phyloP scores from a whole-genome alignment of 345 rosid genomes.

The Diplotaxis tenuifolia region DNA sequence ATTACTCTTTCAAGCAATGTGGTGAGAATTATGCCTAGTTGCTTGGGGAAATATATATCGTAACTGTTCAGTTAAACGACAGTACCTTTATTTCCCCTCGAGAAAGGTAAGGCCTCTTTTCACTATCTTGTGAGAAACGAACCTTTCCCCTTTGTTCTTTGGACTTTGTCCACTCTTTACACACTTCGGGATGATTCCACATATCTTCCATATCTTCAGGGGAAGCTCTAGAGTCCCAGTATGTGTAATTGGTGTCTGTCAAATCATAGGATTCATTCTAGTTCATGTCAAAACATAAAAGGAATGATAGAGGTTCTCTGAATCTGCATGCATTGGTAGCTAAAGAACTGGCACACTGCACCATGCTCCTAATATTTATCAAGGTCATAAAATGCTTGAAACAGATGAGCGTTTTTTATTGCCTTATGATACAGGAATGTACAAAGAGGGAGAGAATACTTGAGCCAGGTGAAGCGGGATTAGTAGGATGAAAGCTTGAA shows the following conservation, averaged over 20 bases:
- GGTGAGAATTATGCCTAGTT: constrained; percentile 9
- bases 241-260: constrained; percentile 44
- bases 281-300: constrained; percentile 7
- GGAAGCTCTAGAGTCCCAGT: constrained; percentile 73
- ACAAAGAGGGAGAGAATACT: constrained; percentile 37
- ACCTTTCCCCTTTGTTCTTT: constrained; percentile 70
- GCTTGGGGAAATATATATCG: neutral
- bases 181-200: constrained; percentile 71
- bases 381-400: constrained; percentile 6
- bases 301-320: neutral
- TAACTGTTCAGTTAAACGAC: constrained; percentile 9
- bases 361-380: constrained; percentile 11
- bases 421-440: neutral
- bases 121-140: constrained; percentile 66
- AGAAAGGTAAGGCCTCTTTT: constrained; percentile 70
- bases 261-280: constrained; percentile 18
- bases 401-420: neutral
- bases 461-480: constrained; percentile 40
- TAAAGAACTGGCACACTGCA: constrained; percentile 7
- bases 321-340: constrained; percentile 8
- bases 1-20: neutral
- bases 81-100: constrained; percentile 73
- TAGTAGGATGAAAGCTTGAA: constrained; percentile 37
- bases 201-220: constrained; percentile 83
- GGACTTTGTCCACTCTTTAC: constrained; percentile 78